Conservation (phyloP, 305 asterid genomes). For the Salvia sclarea region DNA sequence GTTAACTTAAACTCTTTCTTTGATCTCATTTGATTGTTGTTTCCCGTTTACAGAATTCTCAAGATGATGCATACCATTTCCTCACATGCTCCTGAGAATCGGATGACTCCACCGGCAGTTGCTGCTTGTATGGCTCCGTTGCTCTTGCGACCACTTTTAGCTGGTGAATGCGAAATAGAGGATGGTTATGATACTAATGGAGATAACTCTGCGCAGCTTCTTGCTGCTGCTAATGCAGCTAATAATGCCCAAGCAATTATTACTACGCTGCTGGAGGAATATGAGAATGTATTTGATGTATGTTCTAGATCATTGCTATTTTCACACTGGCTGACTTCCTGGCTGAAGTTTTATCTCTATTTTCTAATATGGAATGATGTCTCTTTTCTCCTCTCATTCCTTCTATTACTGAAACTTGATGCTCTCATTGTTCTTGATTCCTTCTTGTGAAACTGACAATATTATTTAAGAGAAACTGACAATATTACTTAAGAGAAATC, state of each 20-base stretch:
- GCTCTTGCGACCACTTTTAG: conserved; percentile 95
- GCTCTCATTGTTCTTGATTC: no score
- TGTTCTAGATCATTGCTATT: conserved; percentile 37
- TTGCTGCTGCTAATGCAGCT: conserved; percentile 99
- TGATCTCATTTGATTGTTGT: conserved; percentile 33
- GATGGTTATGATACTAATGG: conserved; percentile 80
- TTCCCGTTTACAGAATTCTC: conserved; percentile 56
- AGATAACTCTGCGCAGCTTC: conserved; percentile 92
- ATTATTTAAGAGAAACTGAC: conserved; percentile 15
- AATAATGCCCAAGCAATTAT: conserved; percentile 94
- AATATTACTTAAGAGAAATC: conserved; percentile 25
- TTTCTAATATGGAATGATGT: conserved; percentile 16
- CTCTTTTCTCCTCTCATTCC: conserved; percentile 14
- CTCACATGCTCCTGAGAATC: conserved; percentile 75
- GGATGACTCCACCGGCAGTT: conserved; percentile 96
- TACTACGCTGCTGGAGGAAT: conserved; percentile 91
- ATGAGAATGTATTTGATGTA: conserved; percentile 80
- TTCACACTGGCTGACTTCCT: conserved; percentile 25
- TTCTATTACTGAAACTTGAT: conserved; percentile 12
- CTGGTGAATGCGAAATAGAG: conserved; percentile 98
- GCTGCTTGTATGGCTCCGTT: conserved; percentile 99
- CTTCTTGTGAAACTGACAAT: conserved; percentile 13
- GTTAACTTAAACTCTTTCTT: conserved; percentile 22
- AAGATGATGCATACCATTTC: conserved; percentile 93
- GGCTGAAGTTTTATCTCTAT: conserved; percentile 17